phyloP scores from a whole-genome alignment of 257 asterid species.

The Ocimum tenuiflorum region DNA sequence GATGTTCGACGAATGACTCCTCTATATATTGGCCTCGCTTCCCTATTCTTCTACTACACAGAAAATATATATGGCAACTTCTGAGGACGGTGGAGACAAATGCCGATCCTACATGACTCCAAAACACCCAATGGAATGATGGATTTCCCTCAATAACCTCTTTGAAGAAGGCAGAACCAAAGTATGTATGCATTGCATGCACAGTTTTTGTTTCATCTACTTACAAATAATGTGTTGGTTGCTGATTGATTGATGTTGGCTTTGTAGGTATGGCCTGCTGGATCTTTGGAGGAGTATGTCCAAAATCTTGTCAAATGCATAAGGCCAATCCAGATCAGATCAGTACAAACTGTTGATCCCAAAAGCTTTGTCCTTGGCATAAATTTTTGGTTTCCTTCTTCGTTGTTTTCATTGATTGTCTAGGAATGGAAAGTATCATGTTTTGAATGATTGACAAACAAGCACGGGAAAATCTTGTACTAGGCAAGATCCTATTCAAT shows the following conservation, averaged over 20 bases:
- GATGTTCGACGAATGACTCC: too few relatives aligned
- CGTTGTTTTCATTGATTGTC: too few relatives aligned
- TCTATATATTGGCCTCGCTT: too few relatives aligned
- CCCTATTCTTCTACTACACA: too few relatives aligned
- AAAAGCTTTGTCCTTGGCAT: conserved; percentile 27
- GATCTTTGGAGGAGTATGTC: conserved; percentile 51
- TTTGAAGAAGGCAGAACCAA: conserved; percentile 74
- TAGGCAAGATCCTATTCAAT: too few relatives aligned
- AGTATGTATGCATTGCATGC: too few relatives aligned
- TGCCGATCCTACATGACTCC: conserved; percentile 54
- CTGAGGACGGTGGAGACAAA: conserved; percentile 31
- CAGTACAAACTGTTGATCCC: conserved; percentile 40
- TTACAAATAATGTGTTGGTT: too few relatives aligned
- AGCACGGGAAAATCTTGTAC: too few relatives aligned
- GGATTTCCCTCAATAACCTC: conserved; percentile 69
- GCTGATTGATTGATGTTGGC: background rate
- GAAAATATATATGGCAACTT: conserved; percentile 37
- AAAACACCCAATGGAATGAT: conserved; percentile 48
- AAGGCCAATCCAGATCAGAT: conserved; percentile 44
- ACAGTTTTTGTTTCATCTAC: too few relatives aligned
- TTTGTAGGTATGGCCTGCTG: conserved; percentile 48
- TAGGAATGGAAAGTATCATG: too few relatives aligned
- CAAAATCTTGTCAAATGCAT: conserved; percentile 57
- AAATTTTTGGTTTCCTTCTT: conserved; percentile 29
- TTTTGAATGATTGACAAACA: too few relatives aligned